These are phyloP conservation scores for Boletus pseudo-olivaceus DNA, from an alignment of 768 basidiomycete genomes.

Conservation along the genomic window DNA sequence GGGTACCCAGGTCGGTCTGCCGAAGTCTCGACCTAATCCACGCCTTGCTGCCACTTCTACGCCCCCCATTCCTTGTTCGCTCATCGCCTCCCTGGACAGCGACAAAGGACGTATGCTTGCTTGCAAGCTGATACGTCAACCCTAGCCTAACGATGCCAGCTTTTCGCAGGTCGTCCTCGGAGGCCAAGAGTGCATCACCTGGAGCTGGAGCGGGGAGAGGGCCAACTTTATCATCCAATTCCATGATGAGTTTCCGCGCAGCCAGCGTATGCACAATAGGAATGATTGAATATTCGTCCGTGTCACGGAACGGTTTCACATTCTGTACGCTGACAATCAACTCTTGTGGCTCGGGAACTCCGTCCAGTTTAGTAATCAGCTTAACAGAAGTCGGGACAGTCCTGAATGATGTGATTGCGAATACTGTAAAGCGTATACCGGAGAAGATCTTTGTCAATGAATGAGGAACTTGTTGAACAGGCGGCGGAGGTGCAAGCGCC, in stretches of 20 bases:
- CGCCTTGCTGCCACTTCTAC: not conserved
- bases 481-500: conserved; percentile 34
- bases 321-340: conserved; percentile 19
- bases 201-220: conserved; percentile 32
- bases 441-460: conserved; percentile 31
- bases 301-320: conserved; percentile 26
- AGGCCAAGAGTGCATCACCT: conserved; percentile 21
- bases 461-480: conserved; percentile 34
- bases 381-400: conserved; percentile 26
- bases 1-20: not conserved
- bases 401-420: conserved; percentile 27
- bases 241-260: conserved; percentile 52
- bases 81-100: conserved; percentile 42
- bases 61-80: conserved; percentile 5
- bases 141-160: conserved; percentile 50
- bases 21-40: conserved; percentile 21
- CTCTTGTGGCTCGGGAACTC: conserved; percentile 15
- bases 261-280: conserved; percentile 51
- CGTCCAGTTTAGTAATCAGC: conserved; percentile 29
- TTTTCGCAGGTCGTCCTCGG: conserved; percentile 36
- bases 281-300: conserved; percentile 10
- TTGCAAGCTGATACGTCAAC: conserved; percentile 49
- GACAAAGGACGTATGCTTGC: conserved; percentile 53
- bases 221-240: conserved; percentile 38
- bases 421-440: conserved; percentile 33